These are phyloP conservation scores for Sarocladium kiliense DNA, from an alignment of 2,329 filamentous ascomycete genomes.

Conservation along the genomic window DNA sequence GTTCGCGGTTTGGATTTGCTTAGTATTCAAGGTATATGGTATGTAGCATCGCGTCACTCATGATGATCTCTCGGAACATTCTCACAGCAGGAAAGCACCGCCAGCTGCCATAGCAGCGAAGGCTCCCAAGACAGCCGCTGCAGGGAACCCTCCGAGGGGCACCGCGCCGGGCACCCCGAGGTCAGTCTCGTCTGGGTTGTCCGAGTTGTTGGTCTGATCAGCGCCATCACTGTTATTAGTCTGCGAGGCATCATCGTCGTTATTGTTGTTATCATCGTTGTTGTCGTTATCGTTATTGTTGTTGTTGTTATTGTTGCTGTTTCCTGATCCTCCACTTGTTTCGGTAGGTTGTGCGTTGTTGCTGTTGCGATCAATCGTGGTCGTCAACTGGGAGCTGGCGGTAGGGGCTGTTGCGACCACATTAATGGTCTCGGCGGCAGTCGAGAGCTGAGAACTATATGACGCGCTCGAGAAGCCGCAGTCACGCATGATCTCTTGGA, in stretches of 20 bases:
- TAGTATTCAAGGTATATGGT: background rate
- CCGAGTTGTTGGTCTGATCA: background rate
- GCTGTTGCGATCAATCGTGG: conserved; percentile 20
- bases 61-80: background rate
- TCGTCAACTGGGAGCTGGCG: conserved; percentile 27
- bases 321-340: background rate
- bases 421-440: conserved; percentile 22
- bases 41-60: background rate
- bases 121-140: background rate
- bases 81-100: conserved; percentile 1
- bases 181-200: background rate
- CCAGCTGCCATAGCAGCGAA: conserved; percentile 1
- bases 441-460: conserved; percentile 20
- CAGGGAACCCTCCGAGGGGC: conserved; percentile 1
- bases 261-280: background rate
- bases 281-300: conserved; percentile 6
- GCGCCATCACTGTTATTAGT: background rate
- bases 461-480: conserved; percentile 28
- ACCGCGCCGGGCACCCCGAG: background rate
- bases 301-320: conserved; percentile 5
- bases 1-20: background rate
- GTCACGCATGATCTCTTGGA: conserved; percentile 26
- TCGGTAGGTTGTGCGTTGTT: conserved; percentile 11
- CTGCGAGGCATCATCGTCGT: background rate
- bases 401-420: conserved; percentile 27